Evolutionary conservation across 2,329 filamentous ascomycete species (phyloP).

Genomic region (Aspergillus clavatus): DNA sequence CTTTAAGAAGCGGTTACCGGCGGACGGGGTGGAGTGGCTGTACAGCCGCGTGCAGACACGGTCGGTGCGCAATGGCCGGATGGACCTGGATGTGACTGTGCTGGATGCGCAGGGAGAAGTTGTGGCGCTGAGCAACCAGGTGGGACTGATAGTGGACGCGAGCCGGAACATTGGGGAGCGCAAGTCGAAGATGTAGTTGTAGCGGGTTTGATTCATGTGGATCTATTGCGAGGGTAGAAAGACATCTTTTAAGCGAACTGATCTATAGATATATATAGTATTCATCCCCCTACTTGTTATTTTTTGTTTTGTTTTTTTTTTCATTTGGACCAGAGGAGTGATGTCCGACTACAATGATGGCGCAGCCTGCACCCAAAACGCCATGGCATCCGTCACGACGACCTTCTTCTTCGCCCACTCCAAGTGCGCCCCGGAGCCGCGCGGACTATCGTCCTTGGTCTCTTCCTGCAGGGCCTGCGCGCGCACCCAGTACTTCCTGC

Average conservation of each 20-base stretch:
- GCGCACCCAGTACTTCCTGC: slow-evolving; percentile 40
- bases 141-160: slow-evolving; percentile 59
- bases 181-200: slow-evolving; percentile 26
- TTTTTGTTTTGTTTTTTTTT: too few species aligned
- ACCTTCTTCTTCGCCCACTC: slow-evolving; percentile 31
- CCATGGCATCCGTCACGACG: slow-evolving; percentile 38
- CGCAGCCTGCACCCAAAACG: slow-evolving; percentile 36
- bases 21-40: slow-evolving; percentile 67
- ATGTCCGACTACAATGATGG: slow-evolving; percentile 2
- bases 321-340: neutral
- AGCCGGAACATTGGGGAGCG: slow-evolving; percentile 57
- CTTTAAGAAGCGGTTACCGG: slow-evolving; percentile 66
- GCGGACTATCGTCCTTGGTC: slow-evolving; percentile 14
- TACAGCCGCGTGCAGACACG: slow-evolving; percentile 62
- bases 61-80: slow-evolving; percentile 63
- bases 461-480: slow-evolving; percentile 39
- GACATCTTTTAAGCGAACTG: slow-evolving; percentile 2
- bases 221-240: too few species aligned
- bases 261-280: slow-evolving; percentile 11
- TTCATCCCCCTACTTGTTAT: too few species aligned
- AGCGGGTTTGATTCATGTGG: too few species aligned
- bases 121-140: slow-evolving; percentile 64
- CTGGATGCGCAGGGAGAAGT: slow-evolving; percentile 61
- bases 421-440: slow-evolving; percentile 19
- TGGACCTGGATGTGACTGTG: slow-evolving; percentile 68